phyloP scores from a whole-genome alignment of 2,329 filamentous ascomycete genomes.

The Fusarium mundagurra region DNA sequence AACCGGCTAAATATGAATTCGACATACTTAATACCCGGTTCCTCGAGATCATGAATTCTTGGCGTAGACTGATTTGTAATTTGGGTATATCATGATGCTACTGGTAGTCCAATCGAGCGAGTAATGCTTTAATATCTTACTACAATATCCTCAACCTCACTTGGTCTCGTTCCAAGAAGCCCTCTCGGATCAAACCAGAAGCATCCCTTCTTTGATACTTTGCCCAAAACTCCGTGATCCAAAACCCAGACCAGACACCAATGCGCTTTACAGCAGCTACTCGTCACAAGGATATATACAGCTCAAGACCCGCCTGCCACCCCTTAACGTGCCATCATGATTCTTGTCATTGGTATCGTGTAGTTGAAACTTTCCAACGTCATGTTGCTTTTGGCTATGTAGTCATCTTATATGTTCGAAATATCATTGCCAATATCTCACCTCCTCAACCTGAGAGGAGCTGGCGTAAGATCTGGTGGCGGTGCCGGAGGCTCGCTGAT shows the following conservation, averaged over 20 bases:
- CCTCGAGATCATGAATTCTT: not conserved
- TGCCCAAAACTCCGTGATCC: constrained; percentile 30
- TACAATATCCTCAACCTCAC: constrained; percentile 3
- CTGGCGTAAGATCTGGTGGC: constrained; percentile 47
- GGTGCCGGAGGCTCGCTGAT: constrained; percentile 55
- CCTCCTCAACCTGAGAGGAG: constrained; percentile 47
- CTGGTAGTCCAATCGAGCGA: not conserved
- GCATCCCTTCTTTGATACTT: constrained; percentile 8
- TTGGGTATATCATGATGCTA: not conserved
- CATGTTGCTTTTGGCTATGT: constrained; percentile 20
- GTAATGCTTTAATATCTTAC: not conserved
- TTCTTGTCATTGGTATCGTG: constrained; percentile 32
- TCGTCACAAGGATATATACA: constrained; percentile 23
- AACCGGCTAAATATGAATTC: not conserved
- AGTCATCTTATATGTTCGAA: not conserved
- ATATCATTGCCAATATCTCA: constrained; percentile 20
- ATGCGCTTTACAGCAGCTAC: constrained; percentile 1
- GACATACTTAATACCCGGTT: not conserved
- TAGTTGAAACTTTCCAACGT: constrained; percentile 24
- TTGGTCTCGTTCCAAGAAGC: constrained; percentile 1
- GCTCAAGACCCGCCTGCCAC: constrained; percentile 7
- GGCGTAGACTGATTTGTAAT: not conserved
- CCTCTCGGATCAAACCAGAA: not conserved
- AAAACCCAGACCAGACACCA: constrained; percentile 9
- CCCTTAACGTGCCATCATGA: constrained; percentile 17